Percentiles rank a stretch among this genome's conserved stretches.
These are phyloP conservation scores for Stephanodiscus minutulus DNA, from an alignment of 108 stramenopile genomes.

Conservation along the genomic window DNA sequence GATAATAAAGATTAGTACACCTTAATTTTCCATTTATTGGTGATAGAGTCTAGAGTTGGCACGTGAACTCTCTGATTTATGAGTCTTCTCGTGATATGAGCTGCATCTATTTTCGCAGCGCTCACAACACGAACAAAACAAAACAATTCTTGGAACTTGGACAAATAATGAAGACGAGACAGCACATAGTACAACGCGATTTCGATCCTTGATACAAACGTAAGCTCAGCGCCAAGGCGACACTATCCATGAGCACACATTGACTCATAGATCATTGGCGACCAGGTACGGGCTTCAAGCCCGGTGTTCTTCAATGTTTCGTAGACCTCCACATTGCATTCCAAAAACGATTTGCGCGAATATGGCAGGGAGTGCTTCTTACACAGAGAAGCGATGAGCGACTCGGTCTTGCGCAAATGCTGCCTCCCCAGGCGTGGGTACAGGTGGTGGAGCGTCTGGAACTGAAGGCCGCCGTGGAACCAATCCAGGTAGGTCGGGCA, in stretches of 20 bases:
- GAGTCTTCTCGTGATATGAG: not conserved
- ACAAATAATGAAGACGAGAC: not conserved
- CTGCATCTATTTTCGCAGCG: not conserved
- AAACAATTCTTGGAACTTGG: not conserved
- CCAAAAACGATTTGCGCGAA: conserved; percentile 59
- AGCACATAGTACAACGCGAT: not conserved
- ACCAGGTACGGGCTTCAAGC: conserved; percentile 30
- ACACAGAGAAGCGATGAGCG: conserved; percentile 68
- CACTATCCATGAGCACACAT: conserved; percentile 56
- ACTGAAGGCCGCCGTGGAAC: conserved; percentile 94
- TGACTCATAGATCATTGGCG: conserved; percentile 54
- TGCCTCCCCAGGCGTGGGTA: conserved; percentile 89
- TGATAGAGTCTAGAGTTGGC: too few species aligned
- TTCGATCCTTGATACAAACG: not conserved
- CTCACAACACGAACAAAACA: not conserved
- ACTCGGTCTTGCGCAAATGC: conserved; percentile 74
- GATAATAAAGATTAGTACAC: not conserved
- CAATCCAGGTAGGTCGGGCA: conserved; percentile 86
- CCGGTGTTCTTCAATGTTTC: conserved; percentile 37
- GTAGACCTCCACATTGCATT: conserved; percentile 56
- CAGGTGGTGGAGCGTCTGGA: conserved; percentile 92
- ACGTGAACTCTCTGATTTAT: not conserved
- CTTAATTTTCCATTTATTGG: not conserved
- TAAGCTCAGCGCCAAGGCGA: too few species aligned
- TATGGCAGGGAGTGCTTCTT: conserved; percentile 76